These are phyloP conservation scores for Geum urbanum DNA, from an alignment of 306 rosid genomes.

Conservation along the genomic window DNA sequence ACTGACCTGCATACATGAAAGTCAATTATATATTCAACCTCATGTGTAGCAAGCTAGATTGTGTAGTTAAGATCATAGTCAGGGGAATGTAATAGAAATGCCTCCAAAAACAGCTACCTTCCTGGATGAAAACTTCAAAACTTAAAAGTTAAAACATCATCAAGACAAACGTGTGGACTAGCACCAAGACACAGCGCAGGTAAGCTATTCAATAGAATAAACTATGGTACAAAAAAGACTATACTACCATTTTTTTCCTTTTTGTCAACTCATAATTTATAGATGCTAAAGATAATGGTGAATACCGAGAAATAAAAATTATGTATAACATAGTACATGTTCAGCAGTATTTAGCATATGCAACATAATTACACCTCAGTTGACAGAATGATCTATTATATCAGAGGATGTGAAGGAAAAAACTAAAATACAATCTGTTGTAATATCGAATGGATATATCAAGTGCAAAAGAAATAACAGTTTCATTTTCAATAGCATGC, in stretches of 20 bases:
- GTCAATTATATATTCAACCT: slow-evolving; percentile 15
- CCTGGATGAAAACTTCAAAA: neutral
- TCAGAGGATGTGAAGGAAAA: neutral
- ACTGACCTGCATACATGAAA: slow-evolving; percentile 49
- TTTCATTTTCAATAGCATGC: slow-evolving; percentile 14
- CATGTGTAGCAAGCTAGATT: neutral
- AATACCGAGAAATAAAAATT: neutral
- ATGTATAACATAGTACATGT: neutral
- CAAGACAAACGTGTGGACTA: neutral
- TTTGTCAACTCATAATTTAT: neutral
- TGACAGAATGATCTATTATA: neutral
- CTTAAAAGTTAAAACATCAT: neutral
- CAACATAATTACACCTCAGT: neutral
- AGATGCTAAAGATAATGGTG: neutral
- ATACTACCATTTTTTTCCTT: neutral
- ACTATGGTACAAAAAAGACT: neutral
- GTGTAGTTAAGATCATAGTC: neutral
- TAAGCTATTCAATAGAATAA: neutral
- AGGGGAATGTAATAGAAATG: neutral
- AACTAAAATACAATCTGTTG: neutral
- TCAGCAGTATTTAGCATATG: neutral
- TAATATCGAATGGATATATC: neutral
- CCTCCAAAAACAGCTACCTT: neutral
- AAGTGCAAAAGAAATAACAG: slow-evolving; percentile 11
- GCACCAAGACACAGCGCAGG: neutral